Conservation (phyloP, 2,329 filamentous ascomycete species). For the Hawksworthiomyces lignivorus region DNA sequence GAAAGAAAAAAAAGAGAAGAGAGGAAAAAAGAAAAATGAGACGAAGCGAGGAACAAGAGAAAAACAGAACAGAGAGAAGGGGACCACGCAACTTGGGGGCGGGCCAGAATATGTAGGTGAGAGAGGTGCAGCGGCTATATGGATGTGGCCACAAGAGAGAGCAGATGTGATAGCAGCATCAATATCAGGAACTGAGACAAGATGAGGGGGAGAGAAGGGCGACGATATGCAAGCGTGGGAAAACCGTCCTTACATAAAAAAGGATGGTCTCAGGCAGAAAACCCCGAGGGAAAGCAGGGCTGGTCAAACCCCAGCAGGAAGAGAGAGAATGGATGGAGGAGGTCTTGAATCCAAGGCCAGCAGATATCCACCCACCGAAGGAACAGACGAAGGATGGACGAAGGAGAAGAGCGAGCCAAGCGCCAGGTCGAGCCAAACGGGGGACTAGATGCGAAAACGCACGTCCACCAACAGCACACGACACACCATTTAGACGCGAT, state of each 20-base stretch:
- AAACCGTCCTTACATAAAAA: too few species aligned
- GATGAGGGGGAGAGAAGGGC: not conserved
- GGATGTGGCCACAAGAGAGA: not conserved
- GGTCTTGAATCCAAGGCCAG: too few species aligned
- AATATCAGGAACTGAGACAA: not conserved
- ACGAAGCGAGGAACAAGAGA: not conserved
- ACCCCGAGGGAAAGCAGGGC: too few species aligned
- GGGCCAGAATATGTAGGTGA: constrained; percentile 7
- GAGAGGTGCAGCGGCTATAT: constrained; percentile 9
- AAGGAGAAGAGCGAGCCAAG: constrained; percentile 2
- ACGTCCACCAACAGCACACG: not conserved
- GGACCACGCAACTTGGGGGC: not conserved
- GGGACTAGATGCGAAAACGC: not conserved
- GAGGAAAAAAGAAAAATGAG: not conserved
- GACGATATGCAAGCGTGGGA: too few species aligned
- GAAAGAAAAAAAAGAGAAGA: not conserved
- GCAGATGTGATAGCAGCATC: not conserved
- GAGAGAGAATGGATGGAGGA: too few species aligned
- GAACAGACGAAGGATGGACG: not conserved
- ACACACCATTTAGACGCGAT: constrained; percentile 4
- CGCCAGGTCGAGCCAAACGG: constrained; percentile 1
- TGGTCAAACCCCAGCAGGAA: too few species aligned
- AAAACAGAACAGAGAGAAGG: not conserved
- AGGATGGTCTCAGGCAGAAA: too few species aligned
- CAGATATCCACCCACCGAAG: not conserved